Evolutionary conservation across 179 eudicot genomes (phyloP), one percentile per base, ranked within the genome.

Genomic region (Heliamphora pulchella): DNA sequence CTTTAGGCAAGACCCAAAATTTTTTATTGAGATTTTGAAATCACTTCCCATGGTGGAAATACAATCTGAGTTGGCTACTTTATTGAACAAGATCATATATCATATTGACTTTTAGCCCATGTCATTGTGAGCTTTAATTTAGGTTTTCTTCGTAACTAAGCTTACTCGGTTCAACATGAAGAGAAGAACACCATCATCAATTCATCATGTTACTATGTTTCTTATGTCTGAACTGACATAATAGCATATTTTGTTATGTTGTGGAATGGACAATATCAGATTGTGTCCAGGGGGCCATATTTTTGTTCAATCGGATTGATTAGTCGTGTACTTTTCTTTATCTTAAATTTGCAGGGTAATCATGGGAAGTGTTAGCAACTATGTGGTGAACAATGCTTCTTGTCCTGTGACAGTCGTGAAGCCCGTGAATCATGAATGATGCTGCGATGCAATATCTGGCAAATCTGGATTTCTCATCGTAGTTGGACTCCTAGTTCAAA

Each of bases 341-440:
- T 75, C 81, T 70, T 51, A 46, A 78, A 72, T 61, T 78, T 82
- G 89, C 91, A 95, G 98, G 98, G 91, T 80, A 18, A 85, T 95
- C 46, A 82, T 94, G 91, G 98, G 98, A 6, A 94, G 98, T 73
- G 98, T 94, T 41, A 94, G 97, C 72, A 91, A 88, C 81, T 86
- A 87, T 77, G 92, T 91, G 80, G 89, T 93, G 87, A 85, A 80
- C 59, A 86, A 87, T 74, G 89, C 92, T 58, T 7, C 79, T n/a
- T 86, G 96, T 50, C 97, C 98, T 1, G 90, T 94, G 3, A 94
- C 97, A 61, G 91, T 94, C 18, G 97, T 94, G 73, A 94, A 94
- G 87, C 86, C 80, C 58, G 67, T 3, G 7, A 53, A 54, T 18
- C 39, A 78, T 4, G 66, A 78, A 46, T 78, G 73, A 68, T 70